Base-by-base conservation (phyloP, 805 yeast genomes). In the Candida oleophila region DNA sequence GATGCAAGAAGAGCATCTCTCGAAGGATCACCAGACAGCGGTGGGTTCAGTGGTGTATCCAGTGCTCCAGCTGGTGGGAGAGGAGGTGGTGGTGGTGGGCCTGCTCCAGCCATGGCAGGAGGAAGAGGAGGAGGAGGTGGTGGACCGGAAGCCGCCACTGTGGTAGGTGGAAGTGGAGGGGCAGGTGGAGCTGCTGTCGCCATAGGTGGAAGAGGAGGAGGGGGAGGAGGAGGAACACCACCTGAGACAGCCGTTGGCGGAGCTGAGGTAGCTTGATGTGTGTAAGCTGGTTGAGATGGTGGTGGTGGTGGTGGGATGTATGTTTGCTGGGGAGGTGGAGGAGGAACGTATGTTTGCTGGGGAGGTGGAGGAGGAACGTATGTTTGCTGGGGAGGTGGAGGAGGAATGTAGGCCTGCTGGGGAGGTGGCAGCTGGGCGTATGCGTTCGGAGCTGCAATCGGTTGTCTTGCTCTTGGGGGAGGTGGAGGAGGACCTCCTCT, bases 1-100 rank as follows among this genome's bases (percentile, higher is more conserved):
- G 97, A 89, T 0, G 95, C 87, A 49, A 92, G 71, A 37, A 92
- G 73, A 0, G 96, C 96, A 62, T 87, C 96, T 55, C 96, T 73
- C 0, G 83, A 84, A 1, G 71, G 67, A 53, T 77, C 90, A 14
- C 54, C 42, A 3, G 61, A 49, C 7, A 55, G 56, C 1, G 59
- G 47, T 7, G 66, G 61, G n/a, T n/a, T n/a, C 2, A 55, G 36
- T 2, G 64, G 50, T 9, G 61, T 52, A 19, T 19, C 22, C n/a
- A 25, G 22, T 9, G 19, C 43, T 48, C 22, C 52, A 19, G 49
- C 44, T 15, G 28, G 34, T 32, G 51, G 56, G 12, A 60, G 53
- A n/a, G 55, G 54, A 5, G 61, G 53, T 8, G 51, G 49, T 45
- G 51, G 59, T 41, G 55, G 66, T 46, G 58, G 71, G 49, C 47